These are phyloP conservation scores for Aspergillus neotritici DNA, from an alignment of 2,329 filamentous ascomycete genomes.

Conservation along the genomic window DNA sequence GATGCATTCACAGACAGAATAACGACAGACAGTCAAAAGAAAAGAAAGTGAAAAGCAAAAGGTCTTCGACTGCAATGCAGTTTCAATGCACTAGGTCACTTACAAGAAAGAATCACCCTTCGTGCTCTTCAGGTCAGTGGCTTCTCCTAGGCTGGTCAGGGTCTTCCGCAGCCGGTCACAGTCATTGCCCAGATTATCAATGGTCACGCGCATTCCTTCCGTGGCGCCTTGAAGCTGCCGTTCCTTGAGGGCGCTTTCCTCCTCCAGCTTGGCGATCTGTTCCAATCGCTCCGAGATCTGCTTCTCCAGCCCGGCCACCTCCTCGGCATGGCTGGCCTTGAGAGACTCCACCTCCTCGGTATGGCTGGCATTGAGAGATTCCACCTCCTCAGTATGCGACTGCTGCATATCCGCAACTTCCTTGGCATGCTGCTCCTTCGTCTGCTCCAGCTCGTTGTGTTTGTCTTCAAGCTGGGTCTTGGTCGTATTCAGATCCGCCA, in stretches of 20 bases:
- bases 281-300: constrained; percentile 40
- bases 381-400: constrained; percentile 22
- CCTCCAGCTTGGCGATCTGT: constrained; percentile 39
- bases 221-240: constrained; percentile 42
- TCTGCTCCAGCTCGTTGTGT: constrained; percentile 30
- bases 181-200: constrained; percentile 48
- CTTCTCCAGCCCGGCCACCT: constrained; percentile 27
- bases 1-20: constrained; percentile 5
- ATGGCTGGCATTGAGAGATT: constrained; percentile 21
- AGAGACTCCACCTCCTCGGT: constrained; percentile 16
- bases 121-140: constrained; percentile 46
- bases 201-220: constrained; percentile 42
- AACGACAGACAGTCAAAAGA: constrained; percentile 10
- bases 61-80: constrained; percentile 12
- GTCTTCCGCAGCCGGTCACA: constrained; percentile 47
- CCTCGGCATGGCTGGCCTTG: constrained; percentile 12
- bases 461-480: constrained; percentile 22
- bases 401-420: constrained; percentile 22
- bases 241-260: constrained; percentile 42
- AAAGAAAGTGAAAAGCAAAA: constrained; percentile 7
- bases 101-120: constrained; percentile 48
- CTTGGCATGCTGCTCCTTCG: constrained; percentile 22
- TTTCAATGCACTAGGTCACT: constrained; percentile 32
- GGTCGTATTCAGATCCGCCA: constrained; percentile 28
- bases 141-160: constrained; percentile 47